Base-by-base conservation (phyloP, 2,329 filamentous ascomycete genomes). In the Aureobasidium sp. region DNA sequence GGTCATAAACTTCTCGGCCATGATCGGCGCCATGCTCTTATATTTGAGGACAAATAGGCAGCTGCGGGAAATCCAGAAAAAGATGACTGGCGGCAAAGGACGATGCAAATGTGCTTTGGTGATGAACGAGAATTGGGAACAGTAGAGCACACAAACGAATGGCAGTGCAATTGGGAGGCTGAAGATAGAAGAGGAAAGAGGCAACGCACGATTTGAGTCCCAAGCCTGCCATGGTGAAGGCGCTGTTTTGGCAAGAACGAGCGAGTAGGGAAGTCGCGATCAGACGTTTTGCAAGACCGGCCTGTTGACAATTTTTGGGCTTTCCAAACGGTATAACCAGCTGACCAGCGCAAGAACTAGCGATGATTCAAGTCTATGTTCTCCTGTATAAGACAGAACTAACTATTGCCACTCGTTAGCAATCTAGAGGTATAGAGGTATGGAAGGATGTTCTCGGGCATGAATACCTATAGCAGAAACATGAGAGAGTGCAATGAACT, bases 131-230 rank as follows among this genome's bases (percentile, higher is more conserved):
- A 8, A 37, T n/a, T n/a, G 39, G 6, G 4, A 32, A 58, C 54
- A 58, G 13, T 29, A 3, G 11, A 13, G 29, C 2, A 29, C 21
- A 13, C 13, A 21, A 5, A 27, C 7, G 32, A 15, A 27, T 2
- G 16, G 32, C 32, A 37, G 13, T 9, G 7, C 34, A 27, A 11
- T 3, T 10, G 25, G 11, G 37, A 8, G 8, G 2, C 13, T 27
- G 21, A 13, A 52, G 16, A 13, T 27, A 6, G 44, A 16, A 52
- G 27, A 52, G 37, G 37, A 36, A 34, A 41, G 37, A 58, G 30
- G 21, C 41, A 59, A 60, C 57, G n/a, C 29, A 60, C 57, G 57
- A 42, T 50, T 50, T 60, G 45, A 60, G 57, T 44, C 45, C 47
- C 15, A 60, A 41, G 36, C 57, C 57, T 34, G 57, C 57, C 57